A percentile compares a stretch with the other conserved stretches of the same genome.
Conservation (phyloP, 495 filamentous ascomycete species). For the Immersiella caudata region DNA sequence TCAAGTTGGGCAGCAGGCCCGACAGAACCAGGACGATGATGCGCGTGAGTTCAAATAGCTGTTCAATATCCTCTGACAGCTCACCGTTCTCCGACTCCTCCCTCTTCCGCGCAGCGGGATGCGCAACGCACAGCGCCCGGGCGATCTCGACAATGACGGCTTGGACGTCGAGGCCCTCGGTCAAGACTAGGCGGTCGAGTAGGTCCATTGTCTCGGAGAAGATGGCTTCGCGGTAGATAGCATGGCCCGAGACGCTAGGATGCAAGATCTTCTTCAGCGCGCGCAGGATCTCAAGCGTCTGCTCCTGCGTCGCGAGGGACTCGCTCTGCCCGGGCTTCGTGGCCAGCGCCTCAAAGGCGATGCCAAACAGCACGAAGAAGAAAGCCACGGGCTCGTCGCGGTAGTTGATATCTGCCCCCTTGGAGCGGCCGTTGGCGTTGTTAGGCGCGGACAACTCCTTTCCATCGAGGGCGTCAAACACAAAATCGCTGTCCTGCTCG, state of each 20-base stretch:
- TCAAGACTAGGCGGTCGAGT: constrained; percentile 88
- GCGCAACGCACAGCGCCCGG: constrained; percentile 81
- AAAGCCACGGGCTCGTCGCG: constrained; percentile 97
- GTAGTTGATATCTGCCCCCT: constrained; percentile 83
- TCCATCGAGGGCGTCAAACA: constrained; percentile 94
- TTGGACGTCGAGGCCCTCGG: constrained; percentile 87
- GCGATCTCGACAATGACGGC: constrained; percentile 91
- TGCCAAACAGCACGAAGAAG: constrained; percentile 97
- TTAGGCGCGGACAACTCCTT: constrained; percentile 62
- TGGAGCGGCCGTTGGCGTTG: constrained; percentile 52
- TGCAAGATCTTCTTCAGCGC: constrained; percentile 94
- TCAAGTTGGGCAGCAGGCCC: constrained; percentile 82
- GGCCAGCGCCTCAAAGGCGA: constrained; percentile 93
- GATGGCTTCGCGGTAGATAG: constrained; percentile 92
- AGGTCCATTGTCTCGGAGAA: constrained; percentile 98
- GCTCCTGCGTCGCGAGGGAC: constrained; percentile 69
- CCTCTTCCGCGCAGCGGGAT: constrained; percentile 80
- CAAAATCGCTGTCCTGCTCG: constrained; percentile 94
- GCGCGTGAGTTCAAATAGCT: constrained; percentile 93
- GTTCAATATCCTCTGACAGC: constrained; percentile 94
- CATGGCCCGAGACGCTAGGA: constrained; percentile 92
- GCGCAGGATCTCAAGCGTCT: constrained; percentile 85
- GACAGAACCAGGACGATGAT: constrained; percentile 93
- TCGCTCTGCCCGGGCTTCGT: constrained; percentile 71
- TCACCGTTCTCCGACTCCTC: constrained; percentile 68